Base-by-base conservation (phyloP, 768 basidiomycete genomes). In the Leccinum arenicola region DNA sequence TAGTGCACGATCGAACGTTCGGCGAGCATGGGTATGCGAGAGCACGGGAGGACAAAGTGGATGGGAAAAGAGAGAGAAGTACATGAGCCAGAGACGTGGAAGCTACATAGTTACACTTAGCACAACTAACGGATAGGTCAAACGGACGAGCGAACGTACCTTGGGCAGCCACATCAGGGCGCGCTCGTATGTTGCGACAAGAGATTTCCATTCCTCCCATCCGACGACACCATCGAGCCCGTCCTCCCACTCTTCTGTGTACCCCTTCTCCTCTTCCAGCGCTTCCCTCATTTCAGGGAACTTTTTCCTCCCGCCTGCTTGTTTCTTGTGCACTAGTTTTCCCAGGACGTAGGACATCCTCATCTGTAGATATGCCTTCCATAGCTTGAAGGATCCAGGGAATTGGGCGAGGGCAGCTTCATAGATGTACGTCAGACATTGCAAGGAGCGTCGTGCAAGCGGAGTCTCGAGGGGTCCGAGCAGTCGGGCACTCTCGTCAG, bases 111-210 rank as follows among this genome's bases (percentile, higher is more conserved):
- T 19, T 14, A 45, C 25, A 58, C 60, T 49, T 12, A 64, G 57
- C 61, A 43, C 54, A 25, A 57, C 11, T 48, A 54, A 27, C 31
- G 14, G 47, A 54, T 0, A 38, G 21, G 48, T 50, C 21, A 35
- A 23, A 49, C 38, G 10, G 52, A 58, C 3, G n/a, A 43, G 6
- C 12, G 27, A 50, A 31, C 86, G 63, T 67, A 94, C 95, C 72
- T 86, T 91, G 56, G 95, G 93, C 52, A 98, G 73, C 90, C 94
- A 98, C 87, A 93, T 93, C 43, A 99, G 77, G 58, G 93, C 92
- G 60, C 97, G 84, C 70, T 99, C 97, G 70, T 93, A 96, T 0
- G 85, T 84, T 9, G 93, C 90, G 17, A 96, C 81, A 12, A 99
- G 82, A 15, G 85, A 76, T 69, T 84, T 93, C 97, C 97, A 99